phyloP scores from a whole-genome alignment of 345 rosid species.

The Gossypium mustelinum region DNA sequence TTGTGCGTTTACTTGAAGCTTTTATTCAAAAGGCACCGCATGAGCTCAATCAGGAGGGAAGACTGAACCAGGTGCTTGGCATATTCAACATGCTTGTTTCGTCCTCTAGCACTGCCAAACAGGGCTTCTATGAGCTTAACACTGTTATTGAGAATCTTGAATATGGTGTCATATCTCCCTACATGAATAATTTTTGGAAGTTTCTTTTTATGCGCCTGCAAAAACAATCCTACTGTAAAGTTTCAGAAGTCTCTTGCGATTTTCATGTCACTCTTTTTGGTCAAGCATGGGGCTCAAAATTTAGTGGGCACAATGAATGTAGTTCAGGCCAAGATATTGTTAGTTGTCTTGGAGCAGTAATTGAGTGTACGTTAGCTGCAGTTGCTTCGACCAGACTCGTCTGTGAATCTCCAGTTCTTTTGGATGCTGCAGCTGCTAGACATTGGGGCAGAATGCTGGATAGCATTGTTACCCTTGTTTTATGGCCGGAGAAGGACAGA shows the following conservation, averaged over 20 bases:
- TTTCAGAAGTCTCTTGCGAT: constrained; percentile 70
- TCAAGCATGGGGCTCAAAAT: constrained; percentile 68
- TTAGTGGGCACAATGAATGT: constrained; percentile 72
- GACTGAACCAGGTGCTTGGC: constrained; percentile 72
- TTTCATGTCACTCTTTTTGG: constrained; percentile 89
- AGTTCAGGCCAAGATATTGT: constrained; percentile 66
- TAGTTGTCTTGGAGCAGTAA: constrained; percentile 60
- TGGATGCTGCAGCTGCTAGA: constrained; percentile 54
- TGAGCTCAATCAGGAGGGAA: constrained; percentile 72
- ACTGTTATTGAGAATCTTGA: constrained; percentile 82
- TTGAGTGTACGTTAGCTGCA: constrained; percentile 67
- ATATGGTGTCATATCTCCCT: constrained; percentile 54
- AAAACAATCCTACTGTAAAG: constrained; percentile 50
- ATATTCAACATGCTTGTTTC: constrained; percentile 71
- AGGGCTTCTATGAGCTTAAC: constrained; percentile 88
- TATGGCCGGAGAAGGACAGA: constrained; percentile 76
- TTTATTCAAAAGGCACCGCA: constrained; percentile 86
- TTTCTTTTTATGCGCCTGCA: constrained; percentile 70
- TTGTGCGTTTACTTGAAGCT: constrained; percentile 93
- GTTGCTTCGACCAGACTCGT: constrained; percentile 79
- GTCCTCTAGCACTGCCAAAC: constrained; percentile 75
- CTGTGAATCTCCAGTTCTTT: constrained; percentile 66
- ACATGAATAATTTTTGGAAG: constrained; percentile 64
- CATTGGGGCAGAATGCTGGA: constrained; percentile 83
- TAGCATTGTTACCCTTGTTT: constrained; percentile 75